Evolutionary conservation across 2,329 filamentous ascomycete species (phyloP), one percentile per base, ranked within the genome.

Genomic region (Xylariaceae sp.): DNA sequence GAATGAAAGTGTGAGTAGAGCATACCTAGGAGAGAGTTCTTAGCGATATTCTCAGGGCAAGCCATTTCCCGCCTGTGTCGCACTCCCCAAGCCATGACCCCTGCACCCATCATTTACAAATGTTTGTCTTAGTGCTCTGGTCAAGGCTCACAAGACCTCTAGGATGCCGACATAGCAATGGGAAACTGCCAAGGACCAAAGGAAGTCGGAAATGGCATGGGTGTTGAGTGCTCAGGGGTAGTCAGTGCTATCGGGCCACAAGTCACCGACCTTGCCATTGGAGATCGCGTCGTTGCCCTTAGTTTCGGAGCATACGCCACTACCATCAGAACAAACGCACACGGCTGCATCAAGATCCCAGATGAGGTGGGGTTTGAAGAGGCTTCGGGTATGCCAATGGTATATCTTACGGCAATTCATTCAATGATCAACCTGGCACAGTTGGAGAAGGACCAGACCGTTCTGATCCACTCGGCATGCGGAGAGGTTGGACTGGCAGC

Each of bases 401-500:
- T 38, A 2, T 50, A 40, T 28, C 33, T 33, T 7, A 51, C 47
- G 1, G 49, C 40, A 0, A 37, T 48, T 9, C 27, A 46, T 17
- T 34, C 38, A 2, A 33, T 51, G 3, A 28, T 49, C 2, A 35
- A 42, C 5, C 32, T 49, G 5, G 49, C 33, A 4, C 32, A 38
- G 0, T 27, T 50, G 1, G 28, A 42, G 27, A 14, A 32, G 11
- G 39, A 37, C 0, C 45, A 42, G 33, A 43, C 40, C 16, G 36
- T 50, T 6, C 29, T 50, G 0, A 46, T 50, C 24, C 47, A 50
- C 19, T 40, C 37, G 4, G 46, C 40, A 0, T 46, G 43, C 25
- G 44, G 47, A n/a, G 46, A 42, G 3, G 43, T 50, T 12, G 47
- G 47, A 0, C 24, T 47, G 0, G 44, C 47, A 2, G 43, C 47